Evolutionary conservation across 768 basidiomycete species (phyloP).

Genomic region (Chiua virens): DNA sequence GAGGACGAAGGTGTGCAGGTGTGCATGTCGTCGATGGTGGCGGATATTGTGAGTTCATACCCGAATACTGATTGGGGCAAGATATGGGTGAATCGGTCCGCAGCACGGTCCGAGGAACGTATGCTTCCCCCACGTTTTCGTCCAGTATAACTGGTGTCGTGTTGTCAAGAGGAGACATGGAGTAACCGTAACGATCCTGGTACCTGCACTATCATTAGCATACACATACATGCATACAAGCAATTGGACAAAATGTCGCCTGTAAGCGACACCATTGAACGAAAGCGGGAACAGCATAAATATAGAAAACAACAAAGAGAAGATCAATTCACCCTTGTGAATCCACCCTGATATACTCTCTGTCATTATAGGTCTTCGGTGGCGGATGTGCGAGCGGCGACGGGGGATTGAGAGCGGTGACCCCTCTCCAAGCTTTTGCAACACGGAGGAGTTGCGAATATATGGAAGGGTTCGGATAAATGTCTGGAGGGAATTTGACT

Average conservation of each 20-base stretch:
- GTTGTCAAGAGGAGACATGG: constrained; percentile 29
- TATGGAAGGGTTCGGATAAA: constrained; percentile 35
- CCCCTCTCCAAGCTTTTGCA: constrained; percentile 65
- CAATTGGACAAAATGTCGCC: constrained; percentile 11
- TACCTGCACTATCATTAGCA: constrained; percentile 26
- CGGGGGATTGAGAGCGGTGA: constrained; percentile 51
- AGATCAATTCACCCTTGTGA: constrained; percentile 28
- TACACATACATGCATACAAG: constrained; percentile 9
- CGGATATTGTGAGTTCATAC: constrained; percentile 2
- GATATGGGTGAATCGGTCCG: constrained; percentile 13
- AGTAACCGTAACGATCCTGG: constrained; percentile 27
- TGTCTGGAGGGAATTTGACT: constrained; percentile 39
- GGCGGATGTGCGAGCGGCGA: constrained; percentile 17
- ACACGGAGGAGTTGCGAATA: constrained; percentile 54
- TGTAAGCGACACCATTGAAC: constrained; percentile 11
- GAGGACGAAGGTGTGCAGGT: constrained; percentile 28
- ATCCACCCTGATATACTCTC: constrained; percentile 21
- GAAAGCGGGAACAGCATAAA: not conserved
- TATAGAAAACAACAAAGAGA: not conserved
- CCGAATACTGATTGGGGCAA: constrained; percentile 5
- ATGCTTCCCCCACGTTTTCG: constrained; percentile 22
- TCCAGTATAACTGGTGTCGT: constrained; percentile 37
- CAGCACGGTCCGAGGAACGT: constrained; percentile 25
- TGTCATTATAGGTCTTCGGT: constrained; percentile 23
- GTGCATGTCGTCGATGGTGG: constrained; percentile 16